phyloP scores from a whole-genome alignment of 139 green algal genomes.

The Chlamydomonas sphaeroides region DNA sequence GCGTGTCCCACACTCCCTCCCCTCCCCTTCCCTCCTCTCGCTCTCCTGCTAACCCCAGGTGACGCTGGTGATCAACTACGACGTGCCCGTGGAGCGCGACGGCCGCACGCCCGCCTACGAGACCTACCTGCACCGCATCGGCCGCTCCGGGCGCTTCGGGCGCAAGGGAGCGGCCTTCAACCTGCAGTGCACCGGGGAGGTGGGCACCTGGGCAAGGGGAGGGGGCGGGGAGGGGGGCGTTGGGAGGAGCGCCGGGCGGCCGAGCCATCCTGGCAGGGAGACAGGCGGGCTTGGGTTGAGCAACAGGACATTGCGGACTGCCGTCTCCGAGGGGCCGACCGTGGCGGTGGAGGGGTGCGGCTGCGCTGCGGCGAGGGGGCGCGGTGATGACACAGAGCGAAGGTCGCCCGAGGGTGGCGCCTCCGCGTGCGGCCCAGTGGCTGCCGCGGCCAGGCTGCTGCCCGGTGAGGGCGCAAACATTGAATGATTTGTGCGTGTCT shows the following conservation, averaged over 20 bases:
- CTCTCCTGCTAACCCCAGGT: conserved; percentile 67
- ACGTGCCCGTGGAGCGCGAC: conserved; percentile 90
- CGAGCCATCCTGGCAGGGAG: too few species aligned
- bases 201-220: too few species aligned
- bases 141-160: conserved; percentile 93
- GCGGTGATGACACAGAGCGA: too few species aligned
- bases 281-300: too few species aligned
- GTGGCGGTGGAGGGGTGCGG: too few species aligned
- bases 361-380: too few species aligned
- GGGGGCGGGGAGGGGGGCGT: too few species aligned
- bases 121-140: conserved; percentile 99
- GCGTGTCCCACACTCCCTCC: background rate
- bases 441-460: too few species aligned
- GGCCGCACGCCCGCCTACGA: conserved; percentile 88
- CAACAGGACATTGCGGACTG: too few species aligned
- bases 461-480: conserved; percentile 8
- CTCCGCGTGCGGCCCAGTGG: too few species aligned
- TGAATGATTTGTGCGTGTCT: conserved; percentile 45
- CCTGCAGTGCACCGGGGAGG: conserved; percentile 64
- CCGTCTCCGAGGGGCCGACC: too few species aligned
- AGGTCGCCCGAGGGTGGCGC: too few species aligned
- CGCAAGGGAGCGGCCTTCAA: conserved; percentile 97
- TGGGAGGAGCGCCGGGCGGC: background rate
- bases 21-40: background rate
- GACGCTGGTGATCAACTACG: conserved; percentile 98